Base-by-base conservation (phyloP, 2,329 filamentous ascomycete species). In the Pseudodiploospora longispora region DNA sequence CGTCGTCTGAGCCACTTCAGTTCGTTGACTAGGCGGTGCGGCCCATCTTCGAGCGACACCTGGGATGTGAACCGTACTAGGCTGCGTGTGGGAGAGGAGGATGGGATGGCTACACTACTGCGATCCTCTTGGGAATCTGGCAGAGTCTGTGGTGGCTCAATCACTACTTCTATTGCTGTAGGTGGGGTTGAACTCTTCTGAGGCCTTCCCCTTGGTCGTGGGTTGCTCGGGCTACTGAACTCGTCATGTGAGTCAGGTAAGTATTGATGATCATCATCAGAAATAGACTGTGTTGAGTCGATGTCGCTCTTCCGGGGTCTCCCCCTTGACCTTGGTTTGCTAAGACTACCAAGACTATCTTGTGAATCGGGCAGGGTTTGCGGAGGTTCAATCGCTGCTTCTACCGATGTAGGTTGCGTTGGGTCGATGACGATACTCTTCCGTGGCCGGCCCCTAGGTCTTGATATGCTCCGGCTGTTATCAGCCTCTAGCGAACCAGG, bases 41-140 rank as follows among this genome's bases (percentile, higher is more conserved):
- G 38, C 29, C 27, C 43, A n/a, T 40, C 42, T 6, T 44, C 34
- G 6, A 33, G 27, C 5, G 47, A 47, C 10, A 39, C 42, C 1
- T 40, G n/a, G 4, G 35, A 30, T 2, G 39, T 40, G 27, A 40
- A 29, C n/a, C 39, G 46, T 8, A 40, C 31, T 1, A 44, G 27
- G 6, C 37, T 35, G 27, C 42, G 31, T 6, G 42, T 48, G 4
- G 46, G 46, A 6, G 46, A 48, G 6, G 46, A 42, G 5, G 42
- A 40, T 9, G 34, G 30, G 2, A 40, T 31, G 3, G 31, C 42
- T 10, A 29, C 36, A n/a, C 38, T 36, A 7, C 19, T 40, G 1
- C 29, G 31, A 19, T 40, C 37, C 28, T 35, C 39, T 3, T 42
- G 31, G 7, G 38, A n/a, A 9, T 12, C 33, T 4, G 32, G 29